phyloP scores from a whole-genome alignment of 208 protist genomes.

The Trypanosoma brucei region DNA sequence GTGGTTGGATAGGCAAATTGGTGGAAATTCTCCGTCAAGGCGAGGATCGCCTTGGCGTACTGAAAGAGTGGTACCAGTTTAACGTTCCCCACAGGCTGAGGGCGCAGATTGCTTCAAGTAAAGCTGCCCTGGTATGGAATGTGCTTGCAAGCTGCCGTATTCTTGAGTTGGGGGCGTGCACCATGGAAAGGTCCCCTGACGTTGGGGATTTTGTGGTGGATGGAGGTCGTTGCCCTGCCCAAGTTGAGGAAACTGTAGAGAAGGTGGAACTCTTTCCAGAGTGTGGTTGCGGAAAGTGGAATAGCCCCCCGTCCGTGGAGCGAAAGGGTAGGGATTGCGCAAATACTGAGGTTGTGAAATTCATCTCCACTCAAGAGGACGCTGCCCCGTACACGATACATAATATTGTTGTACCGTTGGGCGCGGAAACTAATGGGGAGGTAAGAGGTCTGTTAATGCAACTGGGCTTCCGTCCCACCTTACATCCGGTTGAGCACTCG shows the following conservation, averaged over 20 bases:
- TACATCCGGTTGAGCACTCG: neutral
- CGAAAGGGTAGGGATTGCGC: neutral
- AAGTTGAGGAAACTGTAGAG: slow-evolving; percentile 7
- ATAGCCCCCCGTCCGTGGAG: slow-evolving; percentile 4
- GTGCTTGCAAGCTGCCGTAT: slow-evolving; percentile 67
- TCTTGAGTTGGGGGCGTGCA: slow-evolving; percentile 19
- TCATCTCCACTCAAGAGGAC: slow-evolving; percentile 24
- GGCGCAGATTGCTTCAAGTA: slow-evolving; percentile 26
- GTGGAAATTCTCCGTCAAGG: slow-evolving; percentile 31
- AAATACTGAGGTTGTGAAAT: neutral
- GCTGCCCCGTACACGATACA: slow-evolving; percentile 19
- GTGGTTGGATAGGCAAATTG: slow-evolving; percentile 23
- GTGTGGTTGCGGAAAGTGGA: slow-evolving; percentile 7
- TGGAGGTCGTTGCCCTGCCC: neutral
- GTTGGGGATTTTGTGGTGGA: slow-evolving; percentile 60
- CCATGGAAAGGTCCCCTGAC: slow-evolving; percentile 24
- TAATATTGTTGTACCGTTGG: slow-evolving; percentile 32
- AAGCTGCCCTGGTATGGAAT: slow-evolving; percentile 62
- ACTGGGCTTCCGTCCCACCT: slow-evolving; percentile 25
- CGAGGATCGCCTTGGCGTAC: slow-evolving; percentile 53
- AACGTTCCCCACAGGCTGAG: slow-evolving; percentile 31
- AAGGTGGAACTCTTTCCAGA: slow-evolving; percentile 20
- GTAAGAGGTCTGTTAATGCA: slow-evolving; percentile 13
- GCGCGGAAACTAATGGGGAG: slow-evolving; percentile 8
- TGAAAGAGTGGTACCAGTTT: slow-evolving; percentile 40